Conservation (phyloP, 306 rosid genomes). For the Lablab purpureus region DNA sequence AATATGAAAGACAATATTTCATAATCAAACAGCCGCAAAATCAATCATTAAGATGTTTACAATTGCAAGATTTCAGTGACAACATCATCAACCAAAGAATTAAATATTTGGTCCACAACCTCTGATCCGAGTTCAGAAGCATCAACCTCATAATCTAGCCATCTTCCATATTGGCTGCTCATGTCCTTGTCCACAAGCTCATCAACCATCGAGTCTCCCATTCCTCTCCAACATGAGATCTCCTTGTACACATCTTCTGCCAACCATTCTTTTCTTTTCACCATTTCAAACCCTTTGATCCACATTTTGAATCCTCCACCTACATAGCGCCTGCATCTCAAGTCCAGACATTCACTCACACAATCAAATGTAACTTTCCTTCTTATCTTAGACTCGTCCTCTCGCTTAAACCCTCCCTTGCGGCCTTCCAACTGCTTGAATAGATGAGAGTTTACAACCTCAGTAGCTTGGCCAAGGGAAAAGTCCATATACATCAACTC, state of each 20-base stretch:
- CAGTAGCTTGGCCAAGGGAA: conserved; percentile 57
- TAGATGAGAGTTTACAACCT: conserved; percentile 67
- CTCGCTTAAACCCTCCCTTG: conserved; percentile 50
- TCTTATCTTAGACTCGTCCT: conserved; percentile 50
- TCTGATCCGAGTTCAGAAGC: conserved; percentile 70
- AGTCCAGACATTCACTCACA: conserved; percentile 79
- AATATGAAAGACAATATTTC: conserved; percentile 37
- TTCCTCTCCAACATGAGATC: conserved; percentile 66
- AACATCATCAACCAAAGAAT: conserved; percentile 76
- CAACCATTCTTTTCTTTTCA: conserved; percentile 73
- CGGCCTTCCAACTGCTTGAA: conserved; percentile 74
- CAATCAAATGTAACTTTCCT: conserved; percentile 77
- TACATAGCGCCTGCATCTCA: conserved; percentile 61
- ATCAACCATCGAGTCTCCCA: conserved; percentile 89
- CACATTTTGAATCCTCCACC: conserved; percentile 77
- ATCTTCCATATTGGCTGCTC: conserved; percentile 77
- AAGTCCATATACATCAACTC: conserved; percentile 78
- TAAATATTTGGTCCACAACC: conserved; percentile 67
- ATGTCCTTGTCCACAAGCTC: conserved; percentile 92
- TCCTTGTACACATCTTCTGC: conserved; percentile 79
- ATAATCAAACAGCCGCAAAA: conserved; percentile 36
- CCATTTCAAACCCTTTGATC: conserved; percentile 72
- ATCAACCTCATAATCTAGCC: conserved; percentile 81
- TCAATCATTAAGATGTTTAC: conserved; percentile 39
- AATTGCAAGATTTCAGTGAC: conserved; percentile 58